phyloP scores from a whole-genome alignment of 768 basidiomycete genomes.

The Calocybe gangraenosa region DNA sequence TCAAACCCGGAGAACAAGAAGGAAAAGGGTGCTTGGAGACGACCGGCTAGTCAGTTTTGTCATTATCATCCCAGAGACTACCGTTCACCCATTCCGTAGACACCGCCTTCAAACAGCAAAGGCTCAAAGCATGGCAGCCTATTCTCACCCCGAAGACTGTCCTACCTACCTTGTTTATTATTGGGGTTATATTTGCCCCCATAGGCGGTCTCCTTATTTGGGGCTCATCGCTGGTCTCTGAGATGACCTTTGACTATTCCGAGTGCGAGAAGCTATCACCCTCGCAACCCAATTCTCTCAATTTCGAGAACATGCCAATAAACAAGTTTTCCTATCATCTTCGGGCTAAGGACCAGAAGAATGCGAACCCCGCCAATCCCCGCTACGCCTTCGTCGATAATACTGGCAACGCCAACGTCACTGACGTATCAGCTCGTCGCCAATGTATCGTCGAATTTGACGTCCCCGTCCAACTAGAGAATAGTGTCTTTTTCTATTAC shows the following conservation, averaged over 20 bases:
- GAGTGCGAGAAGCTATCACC: constrained; percentile 71
- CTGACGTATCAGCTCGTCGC: constrained; percentile 37
- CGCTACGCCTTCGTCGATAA: constrained; percentile 72
- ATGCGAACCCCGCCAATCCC: constrained; percentile 53
- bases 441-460: constrained; percentile 82
- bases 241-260: constrained; percentile 95
- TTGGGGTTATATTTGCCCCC: constrained; percentile 92
- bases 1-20: constrained; percentile 56
- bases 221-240: constrained; percentile 78
- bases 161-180: constrained; percentile 91
- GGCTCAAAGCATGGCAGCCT: constrained; percentile 99
- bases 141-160: constrained; percentile 98
- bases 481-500: constrained; percentile 90
- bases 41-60: constrained; percentile 70
- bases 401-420: constrained; percentile 38
- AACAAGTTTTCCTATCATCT: constrained; percentile 66
- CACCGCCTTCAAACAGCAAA: constrained; percentile 99
- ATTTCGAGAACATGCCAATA: constrained; percentile 55
- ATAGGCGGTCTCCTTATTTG: constrained; percentile 94
- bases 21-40: constrained; percentile 81
- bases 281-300: constrained; percentile 29
- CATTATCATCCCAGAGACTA: constrained; percentile 8
- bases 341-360: constrained; percentile 48
- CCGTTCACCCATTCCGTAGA: constrained; percentile 45
- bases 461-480: constrained; percentile 69